These are phyloP conservation scores for Cytospora leucostoma DNA, from an alignment of 2,329 filamentous ascomycete species.

Conservation along the genomic window DNA sequence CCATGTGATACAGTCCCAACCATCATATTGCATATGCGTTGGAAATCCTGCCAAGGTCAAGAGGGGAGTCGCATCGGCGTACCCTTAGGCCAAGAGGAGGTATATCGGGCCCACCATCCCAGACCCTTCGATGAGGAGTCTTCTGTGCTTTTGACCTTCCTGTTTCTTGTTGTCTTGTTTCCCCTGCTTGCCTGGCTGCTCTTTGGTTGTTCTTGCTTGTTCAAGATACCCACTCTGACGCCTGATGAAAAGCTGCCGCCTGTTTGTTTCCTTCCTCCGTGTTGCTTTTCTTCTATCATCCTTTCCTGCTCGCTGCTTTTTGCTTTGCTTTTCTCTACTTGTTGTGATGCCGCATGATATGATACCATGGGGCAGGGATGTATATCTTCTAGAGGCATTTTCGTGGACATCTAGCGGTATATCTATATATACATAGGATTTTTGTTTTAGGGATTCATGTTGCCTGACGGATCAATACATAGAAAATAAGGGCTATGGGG, in stretches of 20 bases:
- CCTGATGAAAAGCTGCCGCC: conserved; percentile 22
- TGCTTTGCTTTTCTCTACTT: neutral
- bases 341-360: neutral
- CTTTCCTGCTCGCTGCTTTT: neutral
- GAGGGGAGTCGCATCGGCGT: conserved; percentile 26
- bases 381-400: conserved; percentile 2
- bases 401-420: neutral
- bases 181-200: conserved; percentile 18
- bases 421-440: neutral
- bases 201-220: conserved; percentile 19
- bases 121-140: neutral
- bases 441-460: neutral
- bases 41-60: conserved; percentile 31
- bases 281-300: neutral
- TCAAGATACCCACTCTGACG: conserved; percentile 34
- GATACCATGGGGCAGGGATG: neutral
- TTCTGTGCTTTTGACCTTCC: conserved; percentile 8
- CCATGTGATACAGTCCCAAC: conserved; percentile 21
- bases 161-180: conserved; percentile 19
- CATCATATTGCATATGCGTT: conserved; percentile 30
- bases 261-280: neutral
- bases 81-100: neutral
- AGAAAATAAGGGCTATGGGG: neutral
- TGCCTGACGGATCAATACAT: neutral
- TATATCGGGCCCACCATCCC: neutral